Base-by-base conservation (phyloP, 2,329 filamentous ascomycete genomes). In the Cryphonectria radicalis region DNA sequence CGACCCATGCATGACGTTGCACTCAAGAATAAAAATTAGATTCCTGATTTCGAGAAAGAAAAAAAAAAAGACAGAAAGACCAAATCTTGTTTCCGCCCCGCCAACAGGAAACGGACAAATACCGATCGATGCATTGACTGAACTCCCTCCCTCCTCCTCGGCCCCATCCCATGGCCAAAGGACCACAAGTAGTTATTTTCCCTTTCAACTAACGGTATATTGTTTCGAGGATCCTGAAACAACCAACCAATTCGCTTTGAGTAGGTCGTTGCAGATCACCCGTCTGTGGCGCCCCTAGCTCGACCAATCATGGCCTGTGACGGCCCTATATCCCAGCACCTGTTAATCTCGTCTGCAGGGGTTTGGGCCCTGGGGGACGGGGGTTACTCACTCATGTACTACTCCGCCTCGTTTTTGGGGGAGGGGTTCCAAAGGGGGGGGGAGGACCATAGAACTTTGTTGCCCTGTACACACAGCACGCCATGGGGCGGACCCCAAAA, bases 161-260 rank as follows among this genome's bases (percentile, higher is more conserved):
- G 17, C 43, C 43, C 17, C 32, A 32, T 32, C 32, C 8, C 22
- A 43, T 50, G 10, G 22, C 46, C 22, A 11, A 50, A 6, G 55
- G 10, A 32, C 55, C 37, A 40, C 37, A 40, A 40, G 46, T n/a
- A 22, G 10, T 53, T 8, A n/a, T 53, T 53, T n/a, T 53, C 17
- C 43, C 19, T 46, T 46, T n/a, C 37, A 40, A 40, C 37, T 40
- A 40, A 40, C 10, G 25, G n/a, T 40, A 40, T 37, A 37, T 60
- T 62, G 59, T 62, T 62, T 40, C 59, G 59, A 62, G 32, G 59
- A 62, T 40, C 22, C 32, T 62, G 59, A 62, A 62, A 62, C 59
- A 40, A 4, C 59, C 35, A 10, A 19, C 59, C 59, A 62, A 62
- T 62, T 22, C 59, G 55, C 35, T 62, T 62, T 62, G 19, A 25